phyloP scores from a whole-genome alignment of 1,139 yeast species.

The Kodamaea sp. region DNA sequence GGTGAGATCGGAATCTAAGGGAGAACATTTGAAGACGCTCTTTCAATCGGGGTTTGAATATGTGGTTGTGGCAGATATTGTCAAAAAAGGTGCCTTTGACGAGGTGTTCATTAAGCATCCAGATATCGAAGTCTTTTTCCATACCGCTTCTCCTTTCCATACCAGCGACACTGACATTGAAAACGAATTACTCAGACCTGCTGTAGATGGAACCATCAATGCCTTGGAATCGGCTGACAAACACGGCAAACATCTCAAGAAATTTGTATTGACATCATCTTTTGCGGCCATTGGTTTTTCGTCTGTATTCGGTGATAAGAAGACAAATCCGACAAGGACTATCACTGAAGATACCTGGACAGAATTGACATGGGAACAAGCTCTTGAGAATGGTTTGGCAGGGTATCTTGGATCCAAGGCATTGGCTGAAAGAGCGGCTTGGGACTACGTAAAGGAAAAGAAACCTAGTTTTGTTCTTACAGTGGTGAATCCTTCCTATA shows the following conservation, averaged over 20 bases:
- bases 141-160: slow-evolving; percentile 29
- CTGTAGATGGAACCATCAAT: slow-evolving; percentile 34
- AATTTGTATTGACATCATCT: slow-evolving; percentile 34
- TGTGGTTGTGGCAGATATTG: slow-evolving; percentile 43
- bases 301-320: slow-evolving; percentile 8
- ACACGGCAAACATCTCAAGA: slow-evolving; percentile 27
- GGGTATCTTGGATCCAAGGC: slow-evolving; percentile 39
- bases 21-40: slow-evolving; percentile 25
- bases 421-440: slow-evolving; percentile 44
- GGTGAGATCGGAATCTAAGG: slow-evolving; percentile 35
- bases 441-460: slow-evolving; percentile 37
- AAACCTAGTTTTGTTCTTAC: slow-evolving; percentile 18
- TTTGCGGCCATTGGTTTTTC: slow-evolving; percentile 24
- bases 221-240: slow-evolving; percentile 27
- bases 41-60: slow-evolving; percentile 26
- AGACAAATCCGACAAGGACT: background rate
- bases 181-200: slow-evolving; percentile 32
- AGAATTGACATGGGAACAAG: slow-evolving; percentile 41
- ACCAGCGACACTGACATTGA: slow-evolving; percentile 28
- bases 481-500: slow-evolving; percentile 22
- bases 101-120: slow-evolving; percentile 22
- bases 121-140: slow-evolving; percentile 41
- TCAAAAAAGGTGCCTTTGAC: slow-evolving; percentile 14
- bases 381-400: slow-evolving; percentile 17
- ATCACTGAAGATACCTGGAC: slow-evolving; percentile 34